A percentile compares a stretch with the other conserved stretches of the same genome.
These are phyloP conservation scores for Dictyophora rubrovolvata DNA, from an alignment of 768 basidiomycete genomes.

Conservation along the genomic window DNA sequence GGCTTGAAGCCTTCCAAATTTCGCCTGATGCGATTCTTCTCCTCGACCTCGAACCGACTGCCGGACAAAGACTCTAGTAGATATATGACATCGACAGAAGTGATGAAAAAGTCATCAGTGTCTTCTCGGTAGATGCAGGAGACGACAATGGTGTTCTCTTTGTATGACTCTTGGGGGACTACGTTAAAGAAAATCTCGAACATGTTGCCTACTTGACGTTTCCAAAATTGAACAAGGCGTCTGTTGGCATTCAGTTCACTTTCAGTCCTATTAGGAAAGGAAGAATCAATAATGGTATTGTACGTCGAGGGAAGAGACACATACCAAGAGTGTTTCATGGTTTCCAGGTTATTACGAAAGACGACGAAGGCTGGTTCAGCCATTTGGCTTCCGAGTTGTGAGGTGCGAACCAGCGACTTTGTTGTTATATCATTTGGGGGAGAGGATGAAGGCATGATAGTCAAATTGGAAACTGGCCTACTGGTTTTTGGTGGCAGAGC, in stretches of 20 bases:
- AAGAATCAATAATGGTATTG: slow-evolving; percentile 40
- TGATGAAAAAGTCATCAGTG: slow-evolving; percentile 70
- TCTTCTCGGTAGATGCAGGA: slow-evolving; percentile 90
- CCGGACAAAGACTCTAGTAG: slow-evolving; percentile 77
- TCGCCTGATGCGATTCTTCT: slow-evolving; percentile 91
- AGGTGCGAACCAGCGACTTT: slow-evolving; percentile 15
- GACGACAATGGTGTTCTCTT: slow-evolving; percentile 68
- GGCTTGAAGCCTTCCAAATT: slow-evolving; percentile 92
- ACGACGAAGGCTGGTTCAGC: slow-evolving; percentile 23
- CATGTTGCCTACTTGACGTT: slow-evolving; percentile 63
- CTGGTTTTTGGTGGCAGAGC: not conserved
- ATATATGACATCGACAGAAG: slow-evolving; percentile 93
- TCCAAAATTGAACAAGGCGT: slow-evolving; percentile 78
- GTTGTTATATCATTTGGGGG: slow-evolving; percentile 18
- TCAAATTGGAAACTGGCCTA: not conserved
- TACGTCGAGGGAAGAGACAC: slow-evolving; percentile 36
- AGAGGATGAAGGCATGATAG: slow-evolving; percentile 4
- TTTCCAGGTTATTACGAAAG: slow-evolving; percentile 39
- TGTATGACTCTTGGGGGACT: slow-evolving; percentile 64
- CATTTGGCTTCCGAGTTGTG: slow-evolving; percentile 17
- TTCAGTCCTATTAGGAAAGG: slow-evolving; percentile 45
- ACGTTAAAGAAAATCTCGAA: slow-evolving; percentile 74
- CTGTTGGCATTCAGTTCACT: slow-evolving; percentile 62
- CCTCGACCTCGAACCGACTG: slow-evolving; percentile 77
- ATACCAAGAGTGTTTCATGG: slow-evolving; percentile 20